Percentiles rank a stretch among this genome's conserved stretches.
Conservation (phyloP, 2,329 filamentous ascomycete genomes). For the Colletotrichum ledebouriae region DNA sequence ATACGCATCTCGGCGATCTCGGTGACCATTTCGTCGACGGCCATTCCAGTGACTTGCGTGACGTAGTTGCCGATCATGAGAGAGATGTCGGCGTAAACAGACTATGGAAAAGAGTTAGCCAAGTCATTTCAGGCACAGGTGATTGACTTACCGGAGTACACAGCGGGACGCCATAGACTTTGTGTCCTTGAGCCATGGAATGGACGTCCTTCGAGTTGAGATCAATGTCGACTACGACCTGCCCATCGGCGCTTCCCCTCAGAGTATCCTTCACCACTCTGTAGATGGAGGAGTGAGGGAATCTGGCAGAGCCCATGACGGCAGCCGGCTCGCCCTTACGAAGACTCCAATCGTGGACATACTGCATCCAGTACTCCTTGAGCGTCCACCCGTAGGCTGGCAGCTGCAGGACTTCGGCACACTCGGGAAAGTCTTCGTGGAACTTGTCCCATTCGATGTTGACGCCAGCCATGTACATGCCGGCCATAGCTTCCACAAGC, state of each 20-base stretch:
- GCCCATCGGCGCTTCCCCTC: conserved; percentile 68
- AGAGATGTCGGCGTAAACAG: conserved; percentile 70
- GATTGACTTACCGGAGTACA: conserved; percentile 65
- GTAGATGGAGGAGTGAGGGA: conserved; percentile 58
- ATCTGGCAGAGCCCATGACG: conserved; percentile 47
- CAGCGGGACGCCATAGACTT: conserved; percentile 75
- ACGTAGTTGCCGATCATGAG: conserved; percentile 73
- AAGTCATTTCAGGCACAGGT: neutral
- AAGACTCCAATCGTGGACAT: conserved; percentile 77
- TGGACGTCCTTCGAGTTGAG: conserved; percentile 73
- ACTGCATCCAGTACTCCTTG: conserved; percentile 78
- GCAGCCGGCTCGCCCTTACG: conserved; percentile 74
- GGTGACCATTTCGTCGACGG: conserved; percentile 67
- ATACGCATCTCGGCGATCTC: conserved; percentile 78
- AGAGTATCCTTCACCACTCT: conserved; percentile 75
- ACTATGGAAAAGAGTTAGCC: conserved; percentile 30
- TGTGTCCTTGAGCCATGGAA: conserved; percentile 71
- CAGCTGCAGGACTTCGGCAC: conserved; percentile 67
- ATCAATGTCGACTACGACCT: conserved; percentile 70
- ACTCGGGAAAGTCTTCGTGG: conserved; percentile 62
- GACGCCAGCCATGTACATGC: conserved; percentile 71
- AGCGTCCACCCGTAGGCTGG: conserved; percentile 79
- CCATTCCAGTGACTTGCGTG: conserved; percentile 72
- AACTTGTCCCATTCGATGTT: conserved; percentile 79
- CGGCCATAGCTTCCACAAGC: conserved; percentile 67